A percentile compares a stretch with the other conserved stretches of the same genome.
Evolutionary conservation across 768 basidiomycete genomes (phyloP).

Genomic region (Zangia roseola): DNA sequence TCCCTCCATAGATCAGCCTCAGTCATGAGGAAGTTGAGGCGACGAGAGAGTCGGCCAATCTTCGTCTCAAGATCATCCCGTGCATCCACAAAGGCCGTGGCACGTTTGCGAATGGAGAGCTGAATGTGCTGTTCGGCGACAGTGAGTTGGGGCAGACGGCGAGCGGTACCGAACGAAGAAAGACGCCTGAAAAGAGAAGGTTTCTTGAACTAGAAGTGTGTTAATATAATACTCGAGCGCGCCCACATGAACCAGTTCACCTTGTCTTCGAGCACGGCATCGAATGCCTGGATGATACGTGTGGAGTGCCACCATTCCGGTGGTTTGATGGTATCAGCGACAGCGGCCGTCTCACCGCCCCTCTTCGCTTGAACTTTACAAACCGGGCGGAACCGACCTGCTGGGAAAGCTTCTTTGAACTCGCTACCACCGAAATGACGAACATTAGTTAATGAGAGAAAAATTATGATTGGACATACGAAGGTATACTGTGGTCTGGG

Average conservation of each 20-base stretch:
- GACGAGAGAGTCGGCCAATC: slow-evolving; percentile 80
- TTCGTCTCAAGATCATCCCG: slow-evolving; percentile 93
- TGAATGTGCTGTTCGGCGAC: slow-evolving; percentile 84
- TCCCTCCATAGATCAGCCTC: slow-evolving; percentile 89
- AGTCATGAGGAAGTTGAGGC: slow-evolving; percentile 90
- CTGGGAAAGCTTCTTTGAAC: slow-evolving; percentile 94
- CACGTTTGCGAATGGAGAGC: slow-evolving; percentile 86
- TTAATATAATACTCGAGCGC: slow-evolving; percentile 2
- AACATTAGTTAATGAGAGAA: not conserved
- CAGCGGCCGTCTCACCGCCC: slow-evolving; percentile 73
- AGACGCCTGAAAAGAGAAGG: slow-evolving; percentile 86
- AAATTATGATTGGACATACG: slow-evolving; percentile 35
- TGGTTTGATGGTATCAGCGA: slow-evolving; percentile 86
- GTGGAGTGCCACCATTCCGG: slow-evolving; percentile 96
- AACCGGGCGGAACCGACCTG: slow-evolving; percentile 85
- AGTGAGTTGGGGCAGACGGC: slow-evolving; percentile 70
- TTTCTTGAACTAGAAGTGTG: slow-evolving; percentile 68
- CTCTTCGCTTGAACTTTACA: slow-evolving; percentile 89
- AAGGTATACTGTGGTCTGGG: slow-evolving; percentile 82
- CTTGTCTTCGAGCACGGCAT: slow-evolving; percentile 82
- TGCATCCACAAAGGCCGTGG: slow-evolving; percentile 92
- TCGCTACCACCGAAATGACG: slow-evolving; percentile 50
- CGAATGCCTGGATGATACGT: slow-evolving; percentile 87
- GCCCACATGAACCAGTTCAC: slow-evolving; percentile 35
- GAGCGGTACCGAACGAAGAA: slow-evolving; percentile 68